Base-by-base conservation (phyloP, 2,329 filamentous ascomycete genomes). In the Arthroderma sp. region DNA sequence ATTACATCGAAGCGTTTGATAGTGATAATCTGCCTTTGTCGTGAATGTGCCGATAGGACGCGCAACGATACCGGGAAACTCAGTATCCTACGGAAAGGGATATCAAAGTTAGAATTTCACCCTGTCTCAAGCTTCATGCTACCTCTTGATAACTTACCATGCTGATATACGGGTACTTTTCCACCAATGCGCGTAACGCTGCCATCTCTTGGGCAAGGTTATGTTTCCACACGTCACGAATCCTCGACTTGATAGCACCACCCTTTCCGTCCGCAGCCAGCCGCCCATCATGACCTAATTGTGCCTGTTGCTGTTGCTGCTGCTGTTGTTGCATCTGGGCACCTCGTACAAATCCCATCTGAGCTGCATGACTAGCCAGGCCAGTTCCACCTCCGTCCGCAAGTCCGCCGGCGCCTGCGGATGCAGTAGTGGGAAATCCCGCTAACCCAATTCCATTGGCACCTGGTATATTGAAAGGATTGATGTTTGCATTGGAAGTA, bases 51-150 rank as follows among this genome's bases (percentile, higher is more conserved):
- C 91, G 74, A 98, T 96, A 1, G 91, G 91, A 53, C 91, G 78
- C 28, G 89, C 86, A 43, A 98, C 89, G 43, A 98, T 87, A 46
- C 91, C 91, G n/a, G 91, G 91, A 56, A 98, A 98, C 61, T 96
- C 89, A 27, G 91, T 95, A 61, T 98, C 91, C 88, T 94, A 60
- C 42, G 47, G 15, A 22, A 22, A 22, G 15, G 15, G 15, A 22
- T 22, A 22, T 22, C 15, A 22, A 22, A 42, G 36, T 36, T 36
- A 38, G 22, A 47, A 28, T 32, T 39, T 31, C 43, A 1, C 31
- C 32, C 38, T 29, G 47, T 51, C 45, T 44, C 49, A 42, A 45
- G 53, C 46, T 31, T 39, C 40, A 9, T 36, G 15, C 15, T 2
- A 3, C 15, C 15, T 22, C 29, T 38, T 9, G 46, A 44, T 43